A percentile compares a stretch with the other conserved stretches of the same genome.
Evolutionary conservation across 2,329 filamentous ascomycete species (phyloP).

Genomic region (Sporothrix pallida): DNA sequence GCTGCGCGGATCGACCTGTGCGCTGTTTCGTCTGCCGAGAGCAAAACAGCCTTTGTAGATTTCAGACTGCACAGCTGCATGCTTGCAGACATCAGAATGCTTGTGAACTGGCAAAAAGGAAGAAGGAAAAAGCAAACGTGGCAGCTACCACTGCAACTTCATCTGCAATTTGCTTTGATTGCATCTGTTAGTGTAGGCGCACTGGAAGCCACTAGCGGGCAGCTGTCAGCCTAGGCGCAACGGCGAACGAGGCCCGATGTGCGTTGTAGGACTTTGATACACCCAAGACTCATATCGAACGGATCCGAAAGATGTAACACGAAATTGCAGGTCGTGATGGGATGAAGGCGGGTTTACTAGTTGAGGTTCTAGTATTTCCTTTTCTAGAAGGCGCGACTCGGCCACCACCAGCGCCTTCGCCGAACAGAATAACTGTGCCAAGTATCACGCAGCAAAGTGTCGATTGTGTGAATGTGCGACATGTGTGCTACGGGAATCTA

Average conservation of each 20-base stretch:
- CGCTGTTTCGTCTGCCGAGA: not conserved
- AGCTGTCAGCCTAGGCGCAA: conserved; percentile 28
- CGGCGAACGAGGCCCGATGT: not conserved
- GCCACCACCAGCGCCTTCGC: not conserved
- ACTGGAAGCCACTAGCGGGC: conserved; percentile 26
- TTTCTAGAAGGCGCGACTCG: not conserved
- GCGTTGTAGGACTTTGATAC: not conserved
- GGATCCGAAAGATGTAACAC: not conserved
- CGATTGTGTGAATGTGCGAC: no score
- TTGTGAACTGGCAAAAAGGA: no score
- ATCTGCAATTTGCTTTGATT: conserved; percentile 12
- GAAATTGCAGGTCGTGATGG: not conserved
- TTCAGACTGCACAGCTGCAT: not conserved
- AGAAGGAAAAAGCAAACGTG: not conserved
- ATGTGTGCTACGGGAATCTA: no score
- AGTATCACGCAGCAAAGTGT: no score
- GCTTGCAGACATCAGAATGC: no score
- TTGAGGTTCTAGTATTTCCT: not conserved
- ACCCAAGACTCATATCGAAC: conserved; percentile 12
- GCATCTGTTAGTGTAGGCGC: conserved; percentile 29
- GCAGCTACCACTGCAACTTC: not conserved
- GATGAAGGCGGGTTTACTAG: not conserved
- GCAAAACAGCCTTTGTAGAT: no score
- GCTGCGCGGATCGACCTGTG: not conserved
- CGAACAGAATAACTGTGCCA: not conserved